Evolutionary conservation across 345 rosid species (phyloP), one percentile per base, ranked within the genome.

Genomic region (Linum trigynum): DNA sequence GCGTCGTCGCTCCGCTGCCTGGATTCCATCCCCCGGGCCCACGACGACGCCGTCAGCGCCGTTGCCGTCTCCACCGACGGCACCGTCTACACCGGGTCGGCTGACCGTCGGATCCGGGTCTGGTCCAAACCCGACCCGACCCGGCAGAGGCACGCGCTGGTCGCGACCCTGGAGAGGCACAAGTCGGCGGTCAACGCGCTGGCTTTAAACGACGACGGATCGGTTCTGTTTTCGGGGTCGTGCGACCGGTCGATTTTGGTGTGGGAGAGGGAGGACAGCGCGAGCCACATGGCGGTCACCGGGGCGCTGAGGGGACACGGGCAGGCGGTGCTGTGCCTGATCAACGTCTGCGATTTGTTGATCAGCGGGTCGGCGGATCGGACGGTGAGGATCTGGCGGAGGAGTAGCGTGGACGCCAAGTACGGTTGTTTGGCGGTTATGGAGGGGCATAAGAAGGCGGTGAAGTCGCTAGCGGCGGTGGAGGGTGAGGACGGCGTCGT

Each of bases 181-280:
- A 86, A 77, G 75, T 90, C 98, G 0, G 94, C 98, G 4, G 94
- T 92, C 1, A 92, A 92, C 65, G 96, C 97, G 0, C 61, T 90
- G 62, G 91, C 96, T 2, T 63, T 92, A 57, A 86, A 59, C 78
- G 78, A 68, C 60, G 91, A 88, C 69, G 98, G 94, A 12, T 84
- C 94, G 59, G 83, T 84, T 4, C 67, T 92, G 71, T 92, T 90
- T 50, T 92, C 96, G 11, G 98, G 97, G 5, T 86, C 98, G 12
- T 92, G 96, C 68, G 98, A 92, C 77, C 85, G 98, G 53, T 90
- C 97, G 36, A 92, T 92, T 63, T 53, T 88, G 84, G 94, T 92
- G 61, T 92, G 98, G 98, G 94, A 84, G 72, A 86, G 85, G 69
- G 97, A 92, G 61, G 97, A 85, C 65, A 83, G 83, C 7, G 88